A percentile compares a stretch with the other conserved stretches of the same genome.
Conservation (phyloP, 139 green algal genomes). For the Chlamydomonas sphaeroides region DNA sequence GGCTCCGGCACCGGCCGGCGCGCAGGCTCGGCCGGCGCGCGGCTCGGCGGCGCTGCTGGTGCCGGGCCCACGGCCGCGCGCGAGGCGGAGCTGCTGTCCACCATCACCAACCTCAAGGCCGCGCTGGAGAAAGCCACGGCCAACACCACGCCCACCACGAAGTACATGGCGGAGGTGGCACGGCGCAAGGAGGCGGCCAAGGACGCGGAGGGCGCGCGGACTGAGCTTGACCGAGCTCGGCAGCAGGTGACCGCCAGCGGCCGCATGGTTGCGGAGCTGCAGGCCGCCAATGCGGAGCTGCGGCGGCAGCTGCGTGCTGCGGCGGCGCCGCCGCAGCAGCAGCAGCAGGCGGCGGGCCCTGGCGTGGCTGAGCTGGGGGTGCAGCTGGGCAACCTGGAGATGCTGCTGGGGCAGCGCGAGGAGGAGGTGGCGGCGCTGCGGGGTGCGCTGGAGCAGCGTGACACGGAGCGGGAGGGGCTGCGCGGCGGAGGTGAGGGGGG, state of each 20-base stretch:
- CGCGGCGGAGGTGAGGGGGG: slow-evolving; percentile 6
- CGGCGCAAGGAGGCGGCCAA: slow-evolving; percentile 58
- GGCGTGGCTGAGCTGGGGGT: slow-evolving; percentile 25
- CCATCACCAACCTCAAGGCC: slow-evolving; percentile 70
- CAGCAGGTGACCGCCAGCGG: slow-evolving; percentile 42
- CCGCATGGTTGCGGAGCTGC: slow-evolving; percentile 58
- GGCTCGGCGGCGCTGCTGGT: neutral
- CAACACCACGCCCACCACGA: slow-evolving; percentile 69
- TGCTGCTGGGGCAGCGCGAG: slow-evolving; percentile 48
- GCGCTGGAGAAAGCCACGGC: slow-evolving; percentile 75
- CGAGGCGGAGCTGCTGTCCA: slow-evolving; percentile 77
- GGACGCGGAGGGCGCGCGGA: slow-evolving; percentile 46
- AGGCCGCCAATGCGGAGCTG: slow-evolving; percentile 59
- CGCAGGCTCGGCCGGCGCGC: neutral
- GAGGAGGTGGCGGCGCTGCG: slow-evolving; percentile 52
- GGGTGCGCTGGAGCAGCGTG: slow-evolving; percentile 54
- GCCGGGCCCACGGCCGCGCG: slow-evolving; percentile 34
- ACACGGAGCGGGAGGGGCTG: slow-evolving; percentile 49
- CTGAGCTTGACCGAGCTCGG: slow-evolving; percentile 59
- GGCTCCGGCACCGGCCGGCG: neutral
- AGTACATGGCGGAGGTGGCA: slow-evolving; percentile 78
- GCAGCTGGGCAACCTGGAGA: slow-evolving; percentile 47
- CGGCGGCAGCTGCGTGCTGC: slow-evolving; percentile 6
- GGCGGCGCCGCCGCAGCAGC: neutral
- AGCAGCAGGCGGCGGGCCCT: neutral